Base-by-base conservation (phyloP, 345 rosid species). In the Barbarea vulgaris region DNA sequence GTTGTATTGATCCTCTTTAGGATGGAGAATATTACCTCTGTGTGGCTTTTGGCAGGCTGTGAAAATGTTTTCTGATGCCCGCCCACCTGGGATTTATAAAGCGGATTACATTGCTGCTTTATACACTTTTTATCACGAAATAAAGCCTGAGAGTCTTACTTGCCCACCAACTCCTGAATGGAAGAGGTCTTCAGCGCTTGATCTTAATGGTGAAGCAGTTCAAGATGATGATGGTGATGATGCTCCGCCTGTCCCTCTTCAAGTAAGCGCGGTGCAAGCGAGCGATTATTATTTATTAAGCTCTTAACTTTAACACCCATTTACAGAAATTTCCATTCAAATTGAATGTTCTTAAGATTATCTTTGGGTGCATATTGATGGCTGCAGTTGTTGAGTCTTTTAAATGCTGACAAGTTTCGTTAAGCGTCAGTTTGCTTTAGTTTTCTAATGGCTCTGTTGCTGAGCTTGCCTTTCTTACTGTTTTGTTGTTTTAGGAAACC, bases 41-140 rank as follows among this genome's bases (percentile, higher is more conserved):
- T 58, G 79, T 64, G 51, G 44, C 51, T 42, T 80, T 17, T 63
- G 76, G 62, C 82, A 92, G 99, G 99, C 97, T 60, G 70, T 95
- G 72, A 85, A 87, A 54, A 72, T 65, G 51, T 95, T 95, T 75
- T 67, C 92, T 25, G 89, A 87, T 19, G 92, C 93, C 24, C 99
- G 97, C 0, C 97, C 97, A 70, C 99, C 97, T n/a, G 99, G 99
- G 69, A 95, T 95, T 53, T 95, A 95, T 70, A 95, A 95, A 81
- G 77, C 91, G 4, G 96, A 92, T 47, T 95, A 95, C 62, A 89
- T 95, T 72, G 88, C 86, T 73, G 89, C 91, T 63, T 77, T 95
- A 47, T 95, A 90, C 52, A 59, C 83, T 41, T 90, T 85, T 76
- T 95, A 95, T 86, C 97, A 95, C 59, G 99, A 95, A 77, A 84